Evolutionary conservation across 345 rosid genomes (phyloP).

Genomic region (Salix exigua): DNA sequence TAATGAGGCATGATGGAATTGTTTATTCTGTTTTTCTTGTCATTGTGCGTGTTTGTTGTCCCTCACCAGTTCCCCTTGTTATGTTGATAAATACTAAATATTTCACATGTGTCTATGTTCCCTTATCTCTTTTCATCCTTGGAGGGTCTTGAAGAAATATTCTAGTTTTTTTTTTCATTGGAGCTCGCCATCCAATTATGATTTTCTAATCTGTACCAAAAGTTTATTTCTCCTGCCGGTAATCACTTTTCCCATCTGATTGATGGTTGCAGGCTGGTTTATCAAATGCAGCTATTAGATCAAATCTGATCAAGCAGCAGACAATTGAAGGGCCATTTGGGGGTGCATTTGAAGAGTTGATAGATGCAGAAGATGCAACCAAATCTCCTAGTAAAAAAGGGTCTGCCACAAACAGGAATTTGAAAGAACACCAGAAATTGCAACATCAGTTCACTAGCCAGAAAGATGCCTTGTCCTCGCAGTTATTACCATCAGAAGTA

Average conservation of each 20-base stretch:
- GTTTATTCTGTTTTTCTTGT: too few species aligned
- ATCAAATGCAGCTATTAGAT: slow-evolving; percentile 37
- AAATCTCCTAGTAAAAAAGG: slow-evolving; percentile 28
- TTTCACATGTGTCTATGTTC: too few species aligned
- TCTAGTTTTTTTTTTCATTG: background rate
- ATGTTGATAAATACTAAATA: too few species aligned
- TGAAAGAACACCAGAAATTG: slow-evolving; percentile 19
- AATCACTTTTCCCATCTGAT: slow-evolving; percentile 4
- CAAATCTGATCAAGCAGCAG: slow-evolving; percentile 46
- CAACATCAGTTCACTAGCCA: slow-evolving; percentile 37
- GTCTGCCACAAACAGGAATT: slow-evolving; percentile 24
- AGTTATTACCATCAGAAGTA: slow-evolving; percentile 77
- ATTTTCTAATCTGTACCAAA: background rate
- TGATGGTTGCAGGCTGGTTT: slow-evolving; percentile 42
- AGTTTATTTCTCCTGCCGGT: background rate
- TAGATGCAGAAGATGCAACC: slow-evolving; percentile 34
- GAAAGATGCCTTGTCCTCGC: slow-evolving; percentile 30
- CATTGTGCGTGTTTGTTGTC: too few species aligned
- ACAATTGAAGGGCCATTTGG: slow-evolving; percentile 31
- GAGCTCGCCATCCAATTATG: background rate
- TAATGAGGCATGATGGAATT: background rate
- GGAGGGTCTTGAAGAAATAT: too few species aligned
- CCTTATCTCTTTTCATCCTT: too few species aligned
- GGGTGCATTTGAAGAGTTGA: slow-evolving; percentile 30
- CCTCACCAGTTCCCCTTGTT: too few species aligned